Evolutionary conservation across 2,329 filamentous ascomycete species (phyloP), one percentile per base, ranked within the genome.

Genomic region (Paecilomyces formosus): DNA sequence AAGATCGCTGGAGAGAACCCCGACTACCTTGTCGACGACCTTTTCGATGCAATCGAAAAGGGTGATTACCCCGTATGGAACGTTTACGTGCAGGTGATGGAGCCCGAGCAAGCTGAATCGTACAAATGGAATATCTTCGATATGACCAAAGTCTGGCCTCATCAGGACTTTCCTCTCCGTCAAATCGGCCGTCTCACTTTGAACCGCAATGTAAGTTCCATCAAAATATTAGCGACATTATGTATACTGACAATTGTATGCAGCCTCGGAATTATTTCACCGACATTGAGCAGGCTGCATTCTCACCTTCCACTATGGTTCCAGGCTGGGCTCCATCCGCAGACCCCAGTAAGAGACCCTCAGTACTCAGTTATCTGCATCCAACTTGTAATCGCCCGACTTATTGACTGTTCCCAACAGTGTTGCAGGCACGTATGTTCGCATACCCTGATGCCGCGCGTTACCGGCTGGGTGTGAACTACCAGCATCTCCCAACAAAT

Each of bases 271-370:
- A 88, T 69, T 88, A 86, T 72, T 87, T 87, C 63, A 75, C 80
- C 49, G 85, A 89, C 64, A 82, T 88, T 53, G 86, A 89, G 70
- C 85, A 89, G 71, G 81, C 83, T 0, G 83, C 84, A 0, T 89
- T 89, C 66, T 85, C 83, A 0, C 86, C 87, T 0, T 82, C 82
- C 0, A 85, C 82, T 60, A 75, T 89, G 68, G 83, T 88, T 0
- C 85, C 85, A 0, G 87, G 87, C 1, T 78, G 86, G 53, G 85
- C 81, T 55, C 81, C 84, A 0, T 83, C 82, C 0, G 82, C 84
- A 7, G 86, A 89, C 65, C 82, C 84, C 74, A 81, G 70, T 71
- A 50, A 58, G 65, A 15, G 1, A 15, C n/a, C 45, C 11, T 28
- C 11, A 26, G 1, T 15, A 13, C 15, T 3, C 1, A 21, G 18